Base-by-base conservation (phyloP, 1,284 basidiomycete genomes). In the Lignosus rhinocerotis region DNA sequence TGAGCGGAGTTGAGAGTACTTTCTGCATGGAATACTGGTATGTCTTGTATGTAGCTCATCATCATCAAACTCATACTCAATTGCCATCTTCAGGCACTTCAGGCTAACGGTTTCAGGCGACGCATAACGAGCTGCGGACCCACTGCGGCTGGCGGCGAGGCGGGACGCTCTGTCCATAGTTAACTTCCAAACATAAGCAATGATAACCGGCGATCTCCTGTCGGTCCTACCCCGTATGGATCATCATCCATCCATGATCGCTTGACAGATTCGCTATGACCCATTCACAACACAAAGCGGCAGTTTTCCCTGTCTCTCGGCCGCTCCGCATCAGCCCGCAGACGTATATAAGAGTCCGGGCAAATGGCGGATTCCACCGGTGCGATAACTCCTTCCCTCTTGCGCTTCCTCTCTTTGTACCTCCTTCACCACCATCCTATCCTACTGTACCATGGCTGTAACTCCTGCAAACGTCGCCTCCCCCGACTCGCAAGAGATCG, bases 261-360 rank as follows among this genome's bases (percentile, higher is more conserved):
- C 55, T 58, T 64, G 62, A 64, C 62, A 64, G 62, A 59, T 64
- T 59, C 55, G 58, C 61, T 53, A 53, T 56, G 55, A 56, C 62
- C 59, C 62, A 53, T 59, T 56, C 56, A 59, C 59, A 51, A 64
- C 57, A 64, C 62, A 64, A 64, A 61, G 61, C 59, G 58, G 62
- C 49, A 53, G 33, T 25, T 58, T 59, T 58, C 54, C 59, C 56
- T 59, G 52, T 58, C 62, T 58, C 55, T 59, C 62, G 62, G 57
- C 55, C 55, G 53, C 53, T 61, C 59, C 62, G 62, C 59, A 58
- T 61, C 59, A 64, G n/a, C 6, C 55, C 62, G 59, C 53, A 53
- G 48, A 8, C 17, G 55, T 61, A 64, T 64, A 64, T 64, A 64
- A 64, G 55, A 36, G 6, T 49, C 45, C 54, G 52, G 52, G 39